Percentiles rank a stretch among this genome's conserved stretches.
Conservation (phyloP, 345 rosid species). For the Mallotus nudiflorus region DNA sequence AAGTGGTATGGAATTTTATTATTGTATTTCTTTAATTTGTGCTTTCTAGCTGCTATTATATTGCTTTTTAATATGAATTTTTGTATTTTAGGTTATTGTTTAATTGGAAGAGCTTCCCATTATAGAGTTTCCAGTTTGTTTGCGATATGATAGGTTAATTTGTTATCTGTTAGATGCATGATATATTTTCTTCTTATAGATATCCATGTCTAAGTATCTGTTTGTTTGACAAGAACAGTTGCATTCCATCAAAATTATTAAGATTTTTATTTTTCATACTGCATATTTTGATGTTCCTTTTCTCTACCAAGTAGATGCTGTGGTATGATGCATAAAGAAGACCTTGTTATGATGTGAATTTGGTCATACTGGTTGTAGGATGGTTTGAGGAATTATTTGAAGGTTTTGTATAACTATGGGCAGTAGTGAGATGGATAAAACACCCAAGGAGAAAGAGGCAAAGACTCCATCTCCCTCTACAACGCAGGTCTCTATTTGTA, state of each 20-base stretch:
- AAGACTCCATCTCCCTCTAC: conserved; percentile 51
- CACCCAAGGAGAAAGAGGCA: conserved; percentile 70
- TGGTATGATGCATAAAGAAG: no score
- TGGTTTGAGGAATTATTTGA: conserved; percentile 37
- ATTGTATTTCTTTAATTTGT: background rate
- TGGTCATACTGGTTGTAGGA: conserved; percentile 38
- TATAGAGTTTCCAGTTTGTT: background rate
- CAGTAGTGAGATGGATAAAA: conserved; percentile 65
- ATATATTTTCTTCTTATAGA: no score
- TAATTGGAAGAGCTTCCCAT: background rate
- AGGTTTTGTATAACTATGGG: conserved; percentile 49
- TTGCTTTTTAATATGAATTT: background rate
- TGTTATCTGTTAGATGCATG: background rate
- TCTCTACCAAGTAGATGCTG: background rate
- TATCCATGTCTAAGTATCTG: background rate
- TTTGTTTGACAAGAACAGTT: no score
- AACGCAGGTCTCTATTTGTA: conserved; percentile 56
- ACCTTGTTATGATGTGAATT: background rate
- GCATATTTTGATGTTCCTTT: background rate
- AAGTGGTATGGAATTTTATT: background rate
- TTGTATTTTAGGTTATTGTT: background rate
- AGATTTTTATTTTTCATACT: background rate
- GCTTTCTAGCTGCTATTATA: conserved; percentile 9
- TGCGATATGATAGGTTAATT: background rate
- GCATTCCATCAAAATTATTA: background rate